Conservation (phyloP, 495 filamentous ascomycete species). For the Penicillium waksmanii region DNA sequence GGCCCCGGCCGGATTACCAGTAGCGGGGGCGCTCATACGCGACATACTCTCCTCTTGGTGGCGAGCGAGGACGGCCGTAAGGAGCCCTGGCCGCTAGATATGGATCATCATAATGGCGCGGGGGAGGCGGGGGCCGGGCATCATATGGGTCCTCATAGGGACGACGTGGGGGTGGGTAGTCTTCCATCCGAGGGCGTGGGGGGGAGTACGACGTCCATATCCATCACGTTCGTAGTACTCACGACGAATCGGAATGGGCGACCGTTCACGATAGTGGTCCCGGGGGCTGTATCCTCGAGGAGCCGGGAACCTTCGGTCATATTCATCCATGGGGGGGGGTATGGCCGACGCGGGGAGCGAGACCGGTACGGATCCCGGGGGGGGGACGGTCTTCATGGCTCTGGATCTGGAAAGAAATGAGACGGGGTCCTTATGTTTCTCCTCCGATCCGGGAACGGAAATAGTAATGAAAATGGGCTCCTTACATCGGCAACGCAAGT, state of each 20-base stretch:
- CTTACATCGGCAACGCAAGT: constrained; percentile 85
- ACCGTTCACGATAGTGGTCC: constrained; percentile 85
- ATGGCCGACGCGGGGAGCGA: constrained; percentile 73
- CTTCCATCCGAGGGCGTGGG: constrained; percentile 75
- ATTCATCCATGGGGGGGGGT: constrained; percentile 69
- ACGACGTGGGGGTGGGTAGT: constrained; percentile 64
- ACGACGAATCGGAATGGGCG: constrained; percentile 70
- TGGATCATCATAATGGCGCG: constrained; percentile 51
- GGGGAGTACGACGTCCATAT: constrained; percentile 69
- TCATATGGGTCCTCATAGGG: constrained; percentile 58
- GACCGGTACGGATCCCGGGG: constrained; percentile 73
- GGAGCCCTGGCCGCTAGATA: constrained; percentile 45
- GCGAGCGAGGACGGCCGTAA: constrained; percentile 49
- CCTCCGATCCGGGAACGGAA: constrained; percentile 17
- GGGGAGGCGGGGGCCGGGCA: constrained; percentile 46
- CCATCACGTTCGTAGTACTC: constrained; percentile 83
- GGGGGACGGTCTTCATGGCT: constrained; percentile 65
- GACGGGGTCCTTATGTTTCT: constrained; percentile 27
- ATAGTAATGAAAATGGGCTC: constrained; percentile 18
- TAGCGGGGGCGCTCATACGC: constrained; percentile 52
- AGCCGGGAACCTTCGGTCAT: constrained; percentile 74
- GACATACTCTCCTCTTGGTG: constrained; percentile 46
- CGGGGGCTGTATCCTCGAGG: constrained; percentile 83
- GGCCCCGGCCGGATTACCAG: constrained; percentile 36
- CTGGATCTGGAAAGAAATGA: constrained; percentile 56